Base-by-base conservation (phyloP, 306 rosid species). In the Dryas alaskensis region DNA sequence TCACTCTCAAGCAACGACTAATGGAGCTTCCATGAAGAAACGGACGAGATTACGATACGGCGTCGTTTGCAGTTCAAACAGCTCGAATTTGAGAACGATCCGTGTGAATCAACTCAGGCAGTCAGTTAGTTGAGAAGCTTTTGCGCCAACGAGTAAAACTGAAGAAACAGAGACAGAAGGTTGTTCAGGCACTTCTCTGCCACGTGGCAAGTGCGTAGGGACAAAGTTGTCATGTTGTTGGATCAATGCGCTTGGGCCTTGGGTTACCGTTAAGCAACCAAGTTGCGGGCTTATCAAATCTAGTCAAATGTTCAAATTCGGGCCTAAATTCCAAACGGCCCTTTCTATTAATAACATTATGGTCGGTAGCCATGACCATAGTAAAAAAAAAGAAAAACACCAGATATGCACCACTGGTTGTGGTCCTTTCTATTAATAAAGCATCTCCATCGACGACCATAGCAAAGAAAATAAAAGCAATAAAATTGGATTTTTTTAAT, bases 21-120 rank as follows among this genome's bases (percentile, higher is more conserved):
- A 62, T 55, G 27, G 44, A 59, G 75, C 60, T 68, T 12, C 75
- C 76, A 82, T 74, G 59, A 42, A 49, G 62, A 77, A 77, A 67
- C 12, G 19, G 54, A 50, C 2, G 68, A 27, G 57, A 14, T 7
- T 13, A 11, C 14, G 9, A 17, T 10, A 77, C 76, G 76, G 73
- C 65, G 70, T 22, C 83, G 79, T 39, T 62, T 10, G 11, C 6
- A 59, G 11, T 72, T 58, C 8, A 8, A 44, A 8, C 48, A 45
- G 48, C 48, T 45, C 48, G 8, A 45, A 45, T 1, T 45, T 31
- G 37, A 31, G 37, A 31, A 31, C 37, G 37, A 31, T 31, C 37
- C 65, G 65, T 13, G 19, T 62, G 67, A 62, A 5, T 40, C 25
- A 45, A 16, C 47, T 14, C 45, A 13, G 67, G 64, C 11, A 14